phyloP scores from a whole-genome alignment of 1,139 yeast species.

The Nadsonia starkeyi-henricii region DNA sequence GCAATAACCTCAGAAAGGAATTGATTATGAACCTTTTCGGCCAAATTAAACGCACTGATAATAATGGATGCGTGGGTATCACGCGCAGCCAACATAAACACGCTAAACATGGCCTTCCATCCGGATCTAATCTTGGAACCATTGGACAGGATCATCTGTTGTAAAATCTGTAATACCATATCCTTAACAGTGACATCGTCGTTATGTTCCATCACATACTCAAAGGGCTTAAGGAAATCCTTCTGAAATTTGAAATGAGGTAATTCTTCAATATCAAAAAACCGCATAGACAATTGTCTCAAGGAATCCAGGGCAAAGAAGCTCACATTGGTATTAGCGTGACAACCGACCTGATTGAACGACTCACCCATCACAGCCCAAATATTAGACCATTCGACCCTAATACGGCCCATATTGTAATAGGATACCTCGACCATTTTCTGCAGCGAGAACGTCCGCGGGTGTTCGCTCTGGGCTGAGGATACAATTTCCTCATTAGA shows the following conservation, averaged over 20 bases:
- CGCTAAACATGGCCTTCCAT: constrained; percentile 81
- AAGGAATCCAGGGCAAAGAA: constrained; percentile 89
- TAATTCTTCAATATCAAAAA: constrained; percentile 84
- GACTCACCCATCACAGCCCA: constrained; percentile 92
- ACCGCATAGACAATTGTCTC: constrained; percentile 83
- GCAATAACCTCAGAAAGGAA: constrained; percentile 49
- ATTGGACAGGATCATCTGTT: constrained; percentile 72
- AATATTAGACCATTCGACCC: constrained; percentile 91
- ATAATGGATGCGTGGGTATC: constrained; percentile 31
- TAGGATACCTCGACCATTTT: constrained; percentile 95
- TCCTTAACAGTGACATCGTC: constrained; percentile 62
- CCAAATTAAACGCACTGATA: constrained; percentile 46
- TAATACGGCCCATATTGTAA: constrained; percentile 91
- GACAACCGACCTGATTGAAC: constrained; percentile 76
- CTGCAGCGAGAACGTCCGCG: constrained; percentile 83
- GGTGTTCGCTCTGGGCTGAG: constrained; percentile 67
- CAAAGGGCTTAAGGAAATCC: constrained; percentile 86
- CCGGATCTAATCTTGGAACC: constrained; percentile 74
- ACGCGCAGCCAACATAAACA: constrained; percentile 52
- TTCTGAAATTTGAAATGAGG: constrained; percentile 92
- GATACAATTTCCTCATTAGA: constrained; percentile 86
- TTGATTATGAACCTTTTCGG: constrained; percentile 47
- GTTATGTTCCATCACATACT: constrained; percentile 59
- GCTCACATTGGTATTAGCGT: constrained; percentile 59
- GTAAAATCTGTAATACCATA: constrained; percentile 81